Evolutionary conservation across 768 basidiomycete genomes (phyloP), one percentile per base, ranked within the genome.

Genomic region (Solioccasus polychromus): DNA sequence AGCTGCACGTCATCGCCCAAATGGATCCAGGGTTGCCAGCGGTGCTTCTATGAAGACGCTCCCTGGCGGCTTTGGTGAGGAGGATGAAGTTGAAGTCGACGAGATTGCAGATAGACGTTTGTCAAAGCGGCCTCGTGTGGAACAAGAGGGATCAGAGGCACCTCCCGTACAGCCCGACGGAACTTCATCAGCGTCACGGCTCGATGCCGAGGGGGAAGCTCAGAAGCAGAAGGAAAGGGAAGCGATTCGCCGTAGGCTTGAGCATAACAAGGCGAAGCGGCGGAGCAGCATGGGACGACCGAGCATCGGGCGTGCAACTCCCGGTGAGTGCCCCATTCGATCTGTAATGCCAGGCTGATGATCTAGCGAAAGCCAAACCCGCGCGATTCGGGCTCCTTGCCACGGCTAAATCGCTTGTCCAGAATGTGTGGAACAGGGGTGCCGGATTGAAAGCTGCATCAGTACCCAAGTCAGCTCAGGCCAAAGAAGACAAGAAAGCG

Each of bases 401-500:
- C 8, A 69, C 73, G 18, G 82, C 88, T 8, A 89, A 87, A 61
- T 77, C 78, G 1, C 68, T 89, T 3, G 86, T 89, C 4, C 71
- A 75, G 54, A 85, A 76, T 51, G 85, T 90, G 1, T 89, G 85
- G 85, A 81, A 79, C 54, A 72, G 83, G 52, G 78, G 75, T 20
- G 67, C 62, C 14, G 62, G 61, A 7, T 58, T 61, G 15, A 70
- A 60, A 39, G 40, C 58, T 9, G 23, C 51, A 9, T 55, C 66
- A 5, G 53, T 64, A 14, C 59, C 63, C 8, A 72, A 67, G 47
- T 35, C 62, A 5, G 44, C 50, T 32, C 47, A 43, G 15, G 17
- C 47, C 24, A 44, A 51, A 38, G 47, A 47, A 45, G 50, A 39
- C 42, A 40, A 24, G 35, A 66, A 51, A 18, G 45, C 34, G 23